Evolutionary conservation across 2,329 filamentous ascomycete species (phyloP).

Genomic region (Fusarium albosuccineum): DNA sequence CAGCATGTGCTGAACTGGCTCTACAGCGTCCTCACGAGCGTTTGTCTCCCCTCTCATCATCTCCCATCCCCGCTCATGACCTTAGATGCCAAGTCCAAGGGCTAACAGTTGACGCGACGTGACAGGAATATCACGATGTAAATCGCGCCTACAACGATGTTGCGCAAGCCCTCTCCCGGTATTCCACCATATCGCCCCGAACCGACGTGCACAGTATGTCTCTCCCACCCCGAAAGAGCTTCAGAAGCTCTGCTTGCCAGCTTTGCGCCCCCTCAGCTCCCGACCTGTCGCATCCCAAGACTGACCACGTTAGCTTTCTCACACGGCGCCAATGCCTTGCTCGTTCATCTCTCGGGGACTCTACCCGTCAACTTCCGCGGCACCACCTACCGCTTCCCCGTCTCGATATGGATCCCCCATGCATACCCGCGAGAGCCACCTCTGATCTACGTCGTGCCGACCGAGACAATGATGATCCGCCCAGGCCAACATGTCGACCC

Average conservation of each 20-base stretch:
- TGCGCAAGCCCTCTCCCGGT: conserved; percentile 82
- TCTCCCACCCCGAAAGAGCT: conserved; percentile 62
- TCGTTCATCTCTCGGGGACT: conserved; percentile 88
- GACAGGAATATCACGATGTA: conserved; percentile 91
- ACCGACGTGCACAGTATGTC: conserved; percentile 92
- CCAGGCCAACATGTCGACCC: conserved; percentile 95
- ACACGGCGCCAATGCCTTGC: conserved; percentile 85
- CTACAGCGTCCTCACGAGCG: conserved; percentile 87
- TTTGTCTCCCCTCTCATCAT: conserved; percentile 53
- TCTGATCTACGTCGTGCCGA: conserved; percentile 89
- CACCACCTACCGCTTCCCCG: conserved; percentile 88
- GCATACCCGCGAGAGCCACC: conserved; percentile 89
- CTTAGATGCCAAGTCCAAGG: conserved; percentile 6
- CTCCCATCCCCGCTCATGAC: conserved; percentile 18
- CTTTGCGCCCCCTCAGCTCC: conserved; percentile 23
- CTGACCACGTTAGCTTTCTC: conserved; percentile 76
- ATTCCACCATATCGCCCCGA: conserved; percentile 83
- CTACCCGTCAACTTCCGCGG: conserved; percentile 93
- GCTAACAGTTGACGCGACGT: conserved; percentile 30
- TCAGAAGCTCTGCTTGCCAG: conserved; percentile 46
- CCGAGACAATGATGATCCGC: conserved; percentile 87
- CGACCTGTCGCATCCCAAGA: conserved; percentile 20
- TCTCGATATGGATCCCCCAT: conserved; percentile 94
- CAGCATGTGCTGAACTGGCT: conserved; percentile 96
- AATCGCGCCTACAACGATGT: conserved; percentile 94